phyloP scores from a whole-genome alignment of 805 yeast genomes.

The Isabelozyma gotoi region DNA sequence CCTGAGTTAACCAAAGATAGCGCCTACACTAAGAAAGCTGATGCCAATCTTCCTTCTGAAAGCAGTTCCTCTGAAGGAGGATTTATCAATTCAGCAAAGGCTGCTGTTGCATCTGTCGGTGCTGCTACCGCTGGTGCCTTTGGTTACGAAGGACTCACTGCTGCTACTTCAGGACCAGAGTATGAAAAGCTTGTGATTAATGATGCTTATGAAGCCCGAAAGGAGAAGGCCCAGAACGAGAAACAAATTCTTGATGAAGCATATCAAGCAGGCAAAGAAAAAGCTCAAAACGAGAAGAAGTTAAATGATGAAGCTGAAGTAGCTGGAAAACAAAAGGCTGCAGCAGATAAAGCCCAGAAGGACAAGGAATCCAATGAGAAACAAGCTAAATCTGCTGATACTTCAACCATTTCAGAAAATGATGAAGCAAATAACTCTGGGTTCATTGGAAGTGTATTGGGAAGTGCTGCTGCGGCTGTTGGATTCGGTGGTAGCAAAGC shows the following conservation, averaged over 20 bases:
- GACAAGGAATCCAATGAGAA: not conserved
- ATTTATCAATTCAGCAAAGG: slow-evolving; percentile 14
- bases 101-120: slow-evolving; percentile 17
- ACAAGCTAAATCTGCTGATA: not conserved
- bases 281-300: not conserved
- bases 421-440: not conserved
- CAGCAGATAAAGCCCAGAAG: not conserved
- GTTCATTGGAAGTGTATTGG: slow-evolving; percentile 9
- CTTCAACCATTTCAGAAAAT: not conserved
- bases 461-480: slow-evolving; percentile 23
- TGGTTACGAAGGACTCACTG: slow-evolving; percentile 6
- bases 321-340: not conserved
- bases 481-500: slow-evolving; percentile 11
- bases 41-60: not conserved
- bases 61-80: slow-evolving; percentile 3
- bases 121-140: slow-evolving; percentile 20
- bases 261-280: slow-evolving; percentile 2
- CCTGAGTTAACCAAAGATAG: not conserved
- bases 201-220: slow-evolving; percentile 10
- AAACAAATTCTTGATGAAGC: slow-evolving; percentile 1
- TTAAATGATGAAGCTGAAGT: too few relatives aligned
- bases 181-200: slow-evolving; percentile 7
- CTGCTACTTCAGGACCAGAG: slow-evolving; percentile 8
- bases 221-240: slow-evolving; percentile 1
- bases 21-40: slow-evolving; percentile 1